Conservation (phyloP, 2,329 filamentous ascomycete species). For the Beauveria australis region DNA sequence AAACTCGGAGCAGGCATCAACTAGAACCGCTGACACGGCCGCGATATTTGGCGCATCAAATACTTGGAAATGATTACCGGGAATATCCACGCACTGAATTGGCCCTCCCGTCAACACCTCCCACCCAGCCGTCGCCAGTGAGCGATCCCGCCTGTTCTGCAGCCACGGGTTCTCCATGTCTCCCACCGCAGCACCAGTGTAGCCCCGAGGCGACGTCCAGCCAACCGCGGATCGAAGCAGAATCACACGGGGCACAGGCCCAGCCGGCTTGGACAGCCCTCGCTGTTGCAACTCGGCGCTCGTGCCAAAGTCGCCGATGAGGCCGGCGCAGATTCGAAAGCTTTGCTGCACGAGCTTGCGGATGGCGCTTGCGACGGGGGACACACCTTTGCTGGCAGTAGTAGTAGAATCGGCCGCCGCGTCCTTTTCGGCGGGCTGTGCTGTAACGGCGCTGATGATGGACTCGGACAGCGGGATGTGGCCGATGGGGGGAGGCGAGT, state of each 20-base stretch:
- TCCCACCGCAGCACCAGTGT: not conserved
- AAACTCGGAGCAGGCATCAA: not conserved
- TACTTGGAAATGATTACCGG: not conserved
- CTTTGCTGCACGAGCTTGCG: not conserved
- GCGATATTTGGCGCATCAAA: not conserved
- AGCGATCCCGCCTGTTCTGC: not conserved
- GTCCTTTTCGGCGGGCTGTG: not conserved
- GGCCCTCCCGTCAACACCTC: not conserved
- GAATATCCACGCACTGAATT: not conserved
- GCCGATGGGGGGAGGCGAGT: constrained; percentile 34
- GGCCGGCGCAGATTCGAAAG: not conserved
- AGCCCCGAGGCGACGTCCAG: not conserved
- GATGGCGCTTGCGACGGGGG: not conserved
- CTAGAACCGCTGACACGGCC: not conserved
- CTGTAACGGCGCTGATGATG: constrained; percentile 11
- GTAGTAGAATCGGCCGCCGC: not conserved
- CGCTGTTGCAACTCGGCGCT: not conserved
- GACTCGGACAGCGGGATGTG: constrained; percentile 37
- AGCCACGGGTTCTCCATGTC: not conserved
- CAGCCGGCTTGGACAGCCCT: not conserved
- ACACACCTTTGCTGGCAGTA: no score
- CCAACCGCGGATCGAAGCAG: not conserved
- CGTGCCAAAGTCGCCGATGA: not conserved
- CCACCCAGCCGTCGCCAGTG: not conserved
- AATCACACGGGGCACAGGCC: not conserved